Conservation (phyloP, 2,329 filamentous ascomycete genomes). For the Hypoxylon sp. region DNA sequence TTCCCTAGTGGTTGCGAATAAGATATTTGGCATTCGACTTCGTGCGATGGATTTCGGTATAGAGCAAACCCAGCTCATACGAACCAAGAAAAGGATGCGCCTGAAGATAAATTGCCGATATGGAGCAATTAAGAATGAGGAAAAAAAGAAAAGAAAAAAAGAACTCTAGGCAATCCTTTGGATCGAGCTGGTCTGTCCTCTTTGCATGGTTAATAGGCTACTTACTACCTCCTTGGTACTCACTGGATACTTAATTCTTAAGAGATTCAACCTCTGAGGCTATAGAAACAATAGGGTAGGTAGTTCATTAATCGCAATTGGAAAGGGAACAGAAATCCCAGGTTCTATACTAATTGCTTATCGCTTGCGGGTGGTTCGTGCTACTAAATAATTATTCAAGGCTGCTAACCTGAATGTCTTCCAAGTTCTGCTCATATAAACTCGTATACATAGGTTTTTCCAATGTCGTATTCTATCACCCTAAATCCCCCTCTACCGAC, state of each 20-base stretch:
- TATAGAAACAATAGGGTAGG: slow-evolving; percentile 3
- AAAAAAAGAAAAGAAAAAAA: background rate
- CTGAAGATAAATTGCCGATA: slow-evolving; percentile 12
- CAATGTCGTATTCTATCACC: background rate
- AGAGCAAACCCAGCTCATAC: slow-evolving; percentile 10
- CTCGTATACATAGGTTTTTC: background rate
- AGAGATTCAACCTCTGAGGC: background rate
- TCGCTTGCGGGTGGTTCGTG: background rate
- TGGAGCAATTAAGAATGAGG: slow-evolving; percentile 36
- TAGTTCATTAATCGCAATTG: slow-evolving; percentile 14
- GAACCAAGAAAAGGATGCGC: slow-evolving; percentile 9
- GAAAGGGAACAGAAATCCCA: slow-evolving; percentile 2
- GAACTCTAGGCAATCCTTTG: slow-evolving; percentile 16
- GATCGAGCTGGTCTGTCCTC: slow-evolving; percentile 6
- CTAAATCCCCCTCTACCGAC: background rate
- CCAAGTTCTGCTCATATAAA: background rate
- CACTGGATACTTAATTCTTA: slow-evolving; percentile 3
- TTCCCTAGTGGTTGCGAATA: slow-evolving; percentile 25
- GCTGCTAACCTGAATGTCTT: background rate
- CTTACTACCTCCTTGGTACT: slow-evolving; percentile 13
- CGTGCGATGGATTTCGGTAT: slow-evolving; percentile 15
- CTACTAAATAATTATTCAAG: background rate
- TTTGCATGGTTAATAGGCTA: slow-evolving; percentile 6
- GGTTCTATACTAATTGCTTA: slow-evolving; percentile 1
- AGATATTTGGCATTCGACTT: slow-evolving; percentile 20